Evolutionary conservation across 305 asterid species (phyloP).

Genomic region (Plantago lanceolata): DNA sequence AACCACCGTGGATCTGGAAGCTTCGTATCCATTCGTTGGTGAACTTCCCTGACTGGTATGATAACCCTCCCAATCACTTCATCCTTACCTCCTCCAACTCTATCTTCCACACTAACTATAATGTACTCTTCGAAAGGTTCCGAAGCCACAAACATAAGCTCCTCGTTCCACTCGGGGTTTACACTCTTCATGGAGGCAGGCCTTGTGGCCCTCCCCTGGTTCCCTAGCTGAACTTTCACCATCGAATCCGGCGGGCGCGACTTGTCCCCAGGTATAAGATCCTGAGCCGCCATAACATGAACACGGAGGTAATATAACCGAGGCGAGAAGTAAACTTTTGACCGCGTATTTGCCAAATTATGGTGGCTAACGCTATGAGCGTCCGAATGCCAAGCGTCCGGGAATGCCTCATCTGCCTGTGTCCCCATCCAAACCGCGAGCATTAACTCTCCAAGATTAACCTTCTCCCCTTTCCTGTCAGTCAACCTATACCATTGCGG

Average conservation of each 20-base stretch:
- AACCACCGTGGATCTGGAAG: conserved; percentile 66
- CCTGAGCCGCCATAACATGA: conserved; percentile 76
- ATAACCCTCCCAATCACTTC: conserved; percentile 55
- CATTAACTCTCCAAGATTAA: conserved; percentile 67
- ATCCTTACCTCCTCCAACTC: conserved; percentile 48
- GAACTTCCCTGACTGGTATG: conserved; percentile 52
- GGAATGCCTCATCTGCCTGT: conserved; percentile 91
- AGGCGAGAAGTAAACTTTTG: conserved; percentile 84
- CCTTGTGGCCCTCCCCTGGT: conserved; percentile 59
- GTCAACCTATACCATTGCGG: conserved; percentile 74
- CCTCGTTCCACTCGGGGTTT: conserved; percentile 81
- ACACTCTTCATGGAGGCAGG: conserved; percentile 39
- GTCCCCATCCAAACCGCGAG: conserved; percentile 96
- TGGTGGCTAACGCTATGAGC: conserved; percentile 66
- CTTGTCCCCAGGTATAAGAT: conserved; percentile 60
- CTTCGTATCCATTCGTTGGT: conserved; percentile 48
- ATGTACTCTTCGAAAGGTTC: conserved; percentile 85
- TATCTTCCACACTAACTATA: conserved; percentile 61
- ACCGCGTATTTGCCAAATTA: conserved; percentile 47
- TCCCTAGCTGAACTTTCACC: conserved; percentile 63
- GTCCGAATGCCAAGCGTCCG: conserved; percentile 89
- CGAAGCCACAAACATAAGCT: conserved; percentile 71
- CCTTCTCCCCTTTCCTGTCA: conserved; percentile 55
- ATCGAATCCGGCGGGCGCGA: conserved; percentile 46
- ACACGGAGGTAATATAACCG: conserved; percentile 65